Evolutionary conservation across 441 rosid genomes (phyloP).

Genomic region (Gossypium trilobum): DNA sequence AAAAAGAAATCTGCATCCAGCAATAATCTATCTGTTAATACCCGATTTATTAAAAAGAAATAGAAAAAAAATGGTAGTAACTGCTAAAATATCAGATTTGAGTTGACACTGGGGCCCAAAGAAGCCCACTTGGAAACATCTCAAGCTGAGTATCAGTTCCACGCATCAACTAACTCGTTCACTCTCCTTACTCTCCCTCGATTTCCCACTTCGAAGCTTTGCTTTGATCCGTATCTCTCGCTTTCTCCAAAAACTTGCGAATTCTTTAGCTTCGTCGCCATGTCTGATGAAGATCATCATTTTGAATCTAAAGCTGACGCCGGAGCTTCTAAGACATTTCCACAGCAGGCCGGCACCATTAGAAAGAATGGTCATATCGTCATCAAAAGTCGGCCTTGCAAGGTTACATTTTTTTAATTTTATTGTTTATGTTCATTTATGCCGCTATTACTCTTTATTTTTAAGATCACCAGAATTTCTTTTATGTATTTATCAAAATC

Average conservation of each 20-base stretch:
- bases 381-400: constrained; percentile 65
- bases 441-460: neutral
- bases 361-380: constrained; percentile 69
- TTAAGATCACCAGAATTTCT: neutral
- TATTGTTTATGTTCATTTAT: neutral
- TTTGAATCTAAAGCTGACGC: constrained; percentile 77
- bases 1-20: too few relatives aligned
- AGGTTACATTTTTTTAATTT: constrained; percentile 26
- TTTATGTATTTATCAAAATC: neutral
- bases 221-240: neutral
- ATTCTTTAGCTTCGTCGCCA: constrained; percentile 17
- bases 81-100: neutral
- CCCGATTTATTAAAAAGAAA: too few relatives aligned
- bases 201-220: neutral
- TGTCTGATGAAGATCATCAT: constrained; percentile 83
- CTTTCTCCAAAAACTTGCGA: neutral
- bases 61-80: too few relatives aligned
- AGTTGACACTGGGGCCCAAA: neutral
- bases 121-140: constrained; percentile 4
- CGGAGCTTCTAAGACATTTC: constrained; percentile 72
- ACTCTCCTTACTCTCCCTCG: neutral
- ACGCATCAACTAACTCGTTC: neutral
- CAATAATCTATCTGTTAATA: too few relatives aligned
- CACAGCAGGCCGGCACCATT: constrained; percentile 71
- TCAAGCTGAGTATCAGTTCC: neutral